Evolutionary conservation across 257 asterid species (phyloP).

Genomic region (Rehmannia glutinosa): DNA sequence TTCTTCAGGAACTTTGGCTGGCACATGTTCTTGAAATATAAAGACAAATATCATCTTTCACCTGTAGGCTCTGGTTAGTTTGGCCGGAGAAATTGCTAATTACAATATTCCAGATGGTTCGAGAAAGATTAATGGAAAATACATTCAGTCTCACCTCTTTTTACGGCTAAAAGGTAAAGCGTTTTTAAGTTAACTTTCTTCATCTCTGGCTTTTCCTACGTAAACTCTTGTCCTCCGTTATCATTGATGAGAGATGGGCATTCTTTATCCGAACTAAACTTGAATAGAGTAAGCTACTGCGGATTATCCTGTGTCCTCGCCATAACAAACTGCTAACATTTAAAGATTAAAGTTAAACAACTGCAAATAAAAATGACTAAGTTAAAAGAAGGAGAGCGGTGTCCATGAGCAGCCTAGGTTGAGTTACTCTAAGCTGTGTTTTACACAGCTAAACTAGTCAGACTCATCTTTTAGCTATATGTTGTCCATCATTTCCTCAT

Average conservation of each 20-base stretch:
- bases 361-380: neutral
- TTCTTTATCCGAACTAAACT: neutral
- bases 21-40: neutral
- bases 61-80: conserved; percentile 61
- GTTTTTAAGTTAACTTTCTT: neutral
- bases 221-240: neutral
- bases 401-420: too few species aligned
- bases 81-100: conserved; percentile 72
- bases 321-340: neutral
- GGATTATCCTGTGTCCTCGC: neutral
- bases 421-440: too few species aligned
- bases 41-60: neutral
- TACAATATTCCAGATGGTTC: conserved; percentile 67
- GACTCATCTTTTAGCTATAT: neutral
- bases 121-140: conserved; percentile 80
- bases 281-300: neutral
- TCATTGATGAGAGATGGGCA: neutral
- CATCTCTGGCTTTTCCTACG: neutral
- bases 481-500: conserved; percentile 13
- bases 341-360: neutral
- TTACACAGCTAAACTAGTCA: too few species aligned
- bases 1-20: neutral
- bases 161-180: conserved; percentile 60
- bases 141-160: conserved; percentile 76
- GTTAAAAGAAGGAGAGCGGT: neutral